Conservation (phyloP, 768 basidiomycete species). For the Amanita rimosa region DNA sequence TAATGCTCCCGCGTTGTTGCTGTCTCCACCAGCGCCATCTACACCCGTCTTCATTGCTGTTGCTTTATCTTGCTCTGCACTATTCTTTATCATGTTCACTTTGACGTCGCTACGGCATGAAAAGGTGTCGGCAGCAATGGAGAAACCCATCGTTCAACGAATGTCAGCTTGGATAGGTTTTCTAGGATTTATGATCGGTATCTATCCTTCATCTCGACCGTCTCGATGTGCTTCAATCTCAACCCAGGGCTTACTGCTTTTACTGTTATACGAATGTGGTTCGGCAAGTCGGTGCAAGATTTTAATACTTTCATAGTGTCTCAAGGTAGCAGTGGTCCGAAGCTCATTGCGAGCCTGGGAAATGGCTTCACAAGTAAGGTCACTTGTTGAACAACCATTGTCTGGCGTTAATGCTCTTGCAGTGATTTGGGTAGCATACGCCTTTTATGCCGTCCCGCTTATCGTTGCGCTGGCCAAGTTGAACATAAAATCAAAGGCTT, state of each 20-base stretch:
- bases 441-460: conserved; percentile 62
- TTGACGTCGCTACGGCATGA: conserved; percentile 56
- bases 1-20: conserved; percentile 40
- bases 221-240: conserved; percentile 2
- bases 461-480: conserved; percentile 59
- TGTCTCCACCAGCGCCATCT: conserved; percentile 49
- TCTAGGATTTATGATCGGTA: conserved; percentile 66
- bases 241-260: conserved; percentile 52
- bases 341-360: conserved; percentile 48
- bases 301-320: conserved; percentile 55
- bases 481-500: conserved; percentile 35
- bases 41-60: conserved; percentile 57
- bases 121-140: conserved; percentile 39
- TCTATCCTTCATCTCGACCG: not conserved
- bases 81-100: conserved; percentile 60
- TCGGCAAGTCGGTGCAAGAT: conserved; percentile 67
- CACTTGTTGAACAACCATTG: not conserved
- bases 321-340: conserved; percentile 41
- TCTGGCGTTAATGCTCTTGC: not conserved
- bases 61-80: conserved; percentile 39
- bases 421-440: conserved; percentile 78
- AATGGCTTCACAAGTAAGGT: conserved; percentile 72
- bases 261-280: conserved; percentile 70
- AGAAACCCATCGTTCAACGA: conserved; percentile 46
- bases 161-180: conserved; percentile 66